Conservation (phyloP, 495 filamentous ascomycete species). For the Aspergillus ellipticus region DNA sequence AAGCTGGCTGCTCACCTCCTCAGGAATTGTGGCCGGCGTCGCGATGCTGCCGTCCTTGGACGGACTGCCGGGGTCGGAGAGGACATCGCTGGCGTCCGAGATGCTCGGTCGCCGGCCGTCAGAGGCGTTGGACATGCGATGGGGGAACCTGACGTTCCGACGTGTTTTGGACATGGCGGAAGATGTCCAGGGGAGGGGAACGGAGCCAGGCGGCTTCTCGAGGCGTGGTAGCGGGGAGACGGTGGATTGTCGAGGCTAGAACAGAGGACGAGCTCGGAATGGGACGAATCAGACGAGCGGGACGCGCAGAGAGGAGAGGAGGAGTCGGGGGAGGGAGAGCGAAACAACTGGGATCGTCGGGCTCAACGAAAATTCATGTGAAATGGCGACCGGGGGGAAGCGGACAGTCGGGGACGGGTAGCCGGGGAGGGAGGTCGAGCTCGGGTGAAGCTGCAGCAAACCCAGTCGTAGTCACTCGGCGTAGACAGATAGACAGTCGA, state of each 20-base stretch:
- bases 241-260: conserved; percentile 18
- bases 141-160: conserved; percentile 80
- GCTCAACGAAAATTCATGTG: conserved; percentile 27
- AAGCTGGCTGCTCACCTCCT: conserved; percentile 37
- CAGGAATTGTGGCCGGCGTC: conserved; percentile 45
- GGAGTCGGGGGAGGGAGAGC: conserved; percentile 5
- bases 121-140: conserved; percentile 50
- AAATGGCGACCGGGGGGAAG: conserved; percentile 19
- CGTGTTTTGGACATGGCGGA: conserved; percentile 66
- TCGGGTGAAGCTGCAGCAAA: neutral
- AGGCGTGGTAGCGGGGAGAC: conserved; percentile 10
- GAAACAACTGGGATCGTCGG: conserved; percentile 19
- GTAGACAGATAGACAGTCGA: too few species aligned
- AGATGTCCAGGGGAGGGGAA: conserved; percentile 11
- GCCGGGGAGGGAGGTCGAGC: neutral
- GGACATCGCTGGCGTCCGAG: conserved; percentile 76
- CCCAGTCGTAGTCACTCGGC: too few species aligned
- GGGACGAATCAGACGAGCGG: conserved; percentile 6
- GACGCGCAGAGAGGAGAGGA: conserved; percentile 5
- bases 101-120: conserved; percentile 60
- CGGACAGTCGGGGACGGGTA: conserved; percentile 7
- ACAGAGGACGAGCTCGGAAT: conserved; percentile 19
- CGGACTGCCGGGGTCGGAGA: conserved; percentile 58
- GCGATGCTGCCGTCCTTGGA: conserved; percentile 43
- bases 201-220: conserved; percentile 3